phyloP scores from a whole-genome alignment of 2,329 filamentous ascomycete genomes.

The Fusarium domesticum region DNA sequence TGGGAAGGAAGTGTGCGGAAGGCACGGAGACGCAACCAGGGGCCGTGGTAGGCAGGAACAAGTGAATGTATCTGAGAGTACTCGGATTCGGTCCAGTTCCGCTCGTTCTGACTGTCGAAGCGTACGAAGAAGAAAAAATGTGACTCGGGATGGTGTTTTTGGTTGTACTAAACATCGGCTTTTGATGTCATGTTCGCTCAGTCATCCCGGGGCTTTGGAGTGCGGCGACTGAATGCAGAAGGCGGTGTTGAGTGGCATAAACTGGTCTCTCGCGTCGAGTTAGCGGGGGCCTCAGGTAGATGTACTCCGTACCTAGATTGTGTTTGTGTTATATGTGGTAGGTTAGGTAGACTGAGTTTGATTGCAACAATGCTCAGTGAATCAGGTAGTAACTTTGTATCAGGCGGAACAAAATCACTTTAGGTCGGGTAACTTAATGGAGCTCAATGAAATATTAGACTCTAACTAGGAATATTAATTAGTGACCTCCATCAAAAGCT shows the following conservation, averaged over 20 bases:
- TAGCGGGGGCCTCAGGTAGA: too few relatives aligned
- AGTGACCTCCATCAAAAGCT: too few relatives aligned
- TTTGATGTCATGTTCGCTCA: slow-evolving; percentile 28
- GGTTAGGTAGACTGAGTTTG: too few relatives aligned
- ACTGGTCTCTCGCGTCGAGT: slow-evolving; percentile 6
- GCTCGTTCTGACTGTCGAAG: background rate
- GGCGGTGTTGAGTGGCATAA: slow-evolving; percentile 24
- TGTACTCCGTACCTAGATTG: too few relatives aligned
- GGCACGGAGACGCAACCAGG: background rate
- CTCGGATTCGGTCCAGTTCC: background rate
- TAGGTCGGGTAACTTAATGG: too few relatives aligned
- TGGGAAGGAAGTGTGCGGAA: slow-evolving; percentile 6
- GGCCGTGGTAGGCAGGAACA: background rate
- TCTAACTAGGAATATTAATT: too few relatives aligned
- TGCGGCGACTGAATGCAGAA: slow-evolving; percentile 15
- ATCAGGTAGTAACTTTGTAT: too few relatives aligned
- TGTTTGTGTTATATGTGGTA: too few relatives aligned
- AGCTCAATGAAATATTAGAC: too few relatives aligned
- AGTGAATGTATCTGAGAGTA: background rate
- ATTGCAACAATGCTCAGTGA: too few relatives aligned
- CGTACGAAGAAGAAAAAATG: background rate
- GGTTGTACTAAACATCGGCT: slow-evolving; percentile 2
- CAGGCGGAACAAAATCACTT: too few relatives aligned
- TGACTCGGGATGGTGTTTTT: background rate
- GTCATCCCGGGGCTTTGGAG: slow-evolving; percentile 7